Percentiles rank a stretch among this genome's conserved stretches.
Conservation (phyloP, 2,329 filamentous ascomycete species). For the Xylaria polymorpha region DNA sequence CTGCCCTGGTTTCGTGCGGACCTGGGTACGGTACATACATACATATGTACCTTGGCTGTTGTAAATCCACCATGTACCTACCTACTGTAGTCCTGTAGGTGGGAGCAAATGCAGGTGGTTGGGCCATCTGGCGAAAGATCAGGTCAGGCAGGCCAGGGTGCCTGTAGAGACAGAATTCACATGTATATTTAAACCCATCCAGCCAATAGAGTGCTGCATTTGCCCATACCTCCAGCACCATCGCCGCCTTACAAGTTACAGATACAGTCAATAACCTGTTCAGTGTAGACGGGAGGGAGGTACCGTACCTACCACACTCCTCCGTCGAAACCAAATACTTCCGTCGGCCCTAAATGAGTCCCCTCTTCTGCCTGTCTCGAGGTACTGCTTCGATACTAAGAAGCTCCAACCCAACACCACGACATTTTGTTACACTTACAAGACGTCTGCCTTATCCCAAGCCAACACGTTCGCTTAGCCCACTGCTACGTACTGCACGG, state of each 20-base stretch:
- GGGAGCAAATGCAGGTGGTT: background rate
- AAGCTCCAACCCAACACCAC: constrained; percentile 39
- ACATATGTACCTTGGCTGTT: background rate
- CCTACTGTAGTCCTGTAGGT: too few relatives aligned
- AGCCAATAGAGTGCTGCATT: constrained; percentile 31
- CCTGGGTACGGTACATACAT: background rate
- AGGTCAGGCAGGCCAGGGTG: background rate
- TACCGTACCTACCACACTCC: background rate
- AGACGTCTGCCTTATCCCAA: constrained; percentile 31
- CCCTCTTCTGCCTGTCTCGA: constrained; percentile 37
- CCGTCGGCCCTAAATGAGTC: constrained; percentile 37
- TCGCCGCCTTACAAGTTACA: background rate
- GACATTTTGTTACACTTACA: constrained; percentile 29
- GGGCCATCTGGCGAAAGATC: background rate
- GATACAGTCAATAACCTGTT: constrained; percentile 6
- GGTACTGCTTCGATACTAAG: constrained; percentile 42
- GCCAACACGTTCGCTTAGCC: constrained; percentile 9
- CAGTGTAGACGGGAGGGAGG: constrained; percentile 1
- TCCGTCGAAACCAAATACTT: background rate
- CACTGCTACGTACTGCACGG: constrained; percentile 28
- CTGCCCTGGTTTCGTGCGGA: background rate
- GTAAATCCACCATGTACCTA: background rate
- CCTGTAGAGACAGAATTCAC: background rate
- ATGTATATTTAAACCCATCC: background rate
- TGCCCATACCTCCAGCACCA: constrained; percentile 5